Evolutionary conservation across 192 early-diverging fungal species (phyloP), one percentile per base, ranked within the genome.

Genomic region (Coemansia sp.): DNA sequence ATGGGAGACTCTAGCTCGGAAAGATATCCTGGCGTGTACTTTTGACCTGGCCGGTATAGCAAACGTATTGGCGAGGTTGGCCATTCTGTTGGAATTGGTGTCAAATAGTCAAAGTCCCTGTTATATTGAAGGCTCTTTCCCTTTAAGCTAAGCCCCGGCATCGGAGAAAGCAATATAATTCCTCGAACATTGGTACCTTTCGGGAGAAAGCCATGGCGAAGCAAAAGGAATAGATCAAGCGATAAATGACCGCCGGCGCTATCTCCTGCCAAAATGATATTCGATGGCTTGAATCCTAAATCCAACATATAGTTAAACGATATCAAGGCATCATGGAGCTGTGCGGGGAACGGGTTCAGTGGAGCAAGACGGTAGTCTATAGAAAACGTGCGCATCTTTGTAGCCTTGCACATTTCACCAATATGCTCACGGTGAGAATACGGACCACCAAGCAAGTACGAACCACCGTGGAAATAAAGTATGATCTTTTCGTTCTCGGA

Each of bases 311-410:
- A 64, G 21, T 29, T 21, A 31, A 59, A 67, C 5, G 56, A 40
- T 18, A 77, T 59, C 18, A 66, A 34, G 13, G 75, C 69, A 31
- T 77, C 75, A 30, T 71, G 75, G 2, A 77, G 49, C 48, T 77
- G 75, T 3, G 69, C 70, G 2, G 75, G 75, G 29, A 68, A 77
- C 29, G 70, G 68, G 23, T 71, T 35, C 7, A 40, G 46, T 0
- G 75, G 75, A 13, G 75, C 69, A n/a, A 77, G 75, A 3, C 75
- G 63, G 33, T 77, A 77, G 58, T 72, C 70, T 9, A 72, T 20
- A 10, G 61, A 45, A 62, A 75, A 64, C 0, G 65, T 61, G 10
- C 61, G 62, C 39, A 46, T 6, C 25, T 29, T 45, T 2, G 33
- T 51, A 23, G 25, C 26, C 20, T 61, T 46, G 8, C 56, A 64